phyloP scores from a whole-genome alignment of 768 basidiomycete species.

The Mycena polygramma region DNA sequence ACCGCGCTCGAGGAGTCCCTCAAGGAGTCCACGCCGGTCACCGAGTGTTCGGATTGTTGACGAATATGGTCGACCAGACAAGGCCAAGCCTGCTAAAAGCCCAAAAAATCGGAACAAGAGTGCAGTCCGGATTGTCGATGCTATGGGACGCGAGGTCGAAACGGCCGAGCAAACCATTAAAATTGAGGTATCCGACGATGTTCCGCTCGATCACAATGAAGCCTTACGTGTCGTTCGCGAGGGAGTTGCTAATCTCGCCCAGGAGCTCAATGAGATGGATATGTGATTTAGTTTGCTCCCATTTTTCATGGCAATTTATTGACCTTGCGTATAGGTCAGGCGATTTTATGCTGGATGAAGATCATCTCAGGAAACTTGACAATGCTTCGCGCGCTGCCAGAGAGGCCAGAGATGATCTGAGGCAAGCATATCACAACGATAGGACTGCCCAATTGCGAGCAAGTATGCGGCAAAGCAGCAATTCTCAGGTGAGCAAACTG shows the following conservation, averaged over 20 bases:
- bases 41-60: slow-evolving; percentile 76
- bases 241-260: slow-evolving; percentile 68
- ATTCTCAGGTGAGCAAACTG: slow-evolving; percentile 52
- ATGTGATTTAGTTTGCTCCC: slow-evolving; percentile 54
- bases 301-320: slow-evolving; percentile 17
- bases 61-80: slow-evolving; percentile 71
- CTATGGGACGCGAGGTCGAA: slow-evolving; percentile 74
- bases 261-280: slow-evolving; percentile 70
- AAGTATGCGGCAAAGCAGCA: slow-evolving; percentile 49
- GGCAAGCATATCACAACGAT: slow-evolving; percentile 40
- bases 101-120: slow-evolving; percentile 50
- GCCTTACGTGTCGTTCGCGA: slow-evolving; percentile 69
- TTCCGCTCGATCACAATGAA: slow-evolving; percentile 58
- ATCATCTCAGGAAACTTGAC: slow-evolving; percentile 64
- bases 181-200: slow-evolving; percentile 28
- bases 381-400: slow-evolving; percentile 67
- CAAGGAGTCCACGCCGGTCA: slow-evolving; percentile 56
- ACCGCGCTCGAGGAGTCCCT: slow-evolving; percentile 42
- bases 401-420: slow-evolving; percentile 60
- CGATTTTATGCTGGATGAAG: slow-evolving; percentile 55
- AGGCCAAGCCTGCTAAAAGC: slow-evolving; percentile 34
- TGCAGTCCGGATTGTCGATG: slow-evolving; percentile 73
- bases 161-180: slow-evolving; percentile 41
- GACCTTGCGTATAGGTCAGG: slow-evolving; percentile 49
- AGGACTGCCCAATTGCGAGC: slow-evolving; percentile 57